Percentiles rank a stretch among this genome's conserved stretches.
Evolutionary conservation across 441 rosid species (phyloP).

Genomic region (Syzygium syzygioides): DNA sequence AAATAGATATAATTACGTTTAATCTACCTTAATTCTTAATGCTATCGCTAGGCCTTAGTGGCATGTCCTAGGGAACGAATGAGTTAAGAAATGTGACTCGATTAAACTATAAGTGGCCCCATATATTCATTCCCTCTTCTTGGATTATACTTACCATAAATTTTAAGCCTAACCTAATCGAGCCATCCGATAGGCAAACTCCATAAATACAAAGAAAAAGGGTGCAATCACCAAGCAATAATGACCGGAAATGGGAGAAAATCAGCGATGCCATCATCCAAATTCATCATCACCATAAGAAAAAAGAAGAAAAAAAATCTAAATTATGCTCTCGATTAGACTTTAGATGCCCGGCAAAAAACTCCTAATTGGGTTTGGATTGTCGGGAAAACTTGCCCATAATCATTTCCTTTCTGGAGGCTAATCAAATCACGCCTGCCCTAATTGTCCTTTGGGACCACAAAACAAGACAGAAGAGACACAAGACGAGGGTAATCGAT

Average conservation of each 20-base stretch:
- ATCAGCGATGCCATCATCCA: neutral
- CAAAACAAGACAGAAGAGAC: neutral
- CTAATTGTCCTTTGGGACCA: neutral
- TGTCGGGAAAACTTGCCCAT: neutral
- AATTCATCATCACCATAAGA: neutral
- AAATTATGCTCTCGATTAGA: neutral
- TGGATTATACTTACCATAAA: neutral
- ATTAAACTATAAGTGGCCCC: neutral
- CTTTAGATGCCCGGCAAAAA: neutral
- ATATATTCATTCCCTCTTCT: neutral
- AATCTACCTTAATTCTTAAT: neutral
- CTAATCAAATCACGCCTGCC: neutral
- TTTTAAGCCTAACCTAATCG: neutral
- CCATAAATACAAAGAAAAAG: neutral
- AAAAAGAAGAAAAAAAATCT: neutral
- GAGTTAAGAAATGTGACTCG: neutral
- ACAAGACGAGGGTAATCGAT: neutral
- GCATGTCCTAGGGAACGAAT: neutral
- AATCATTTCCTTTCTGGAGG: neutral
- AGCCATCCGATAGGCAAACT: neutral
- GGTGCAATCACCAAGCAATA: no score
- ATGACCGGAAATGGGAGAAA: neutral
- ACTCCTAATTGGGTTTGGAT: neutral
- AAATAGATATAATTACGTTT: neutral
- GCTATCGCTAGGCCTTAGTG: neutral